Conservation (phyloP, 2,329 filamentous ascomycete genomes). For the Allantophomopsis lycopodina region DNA sequence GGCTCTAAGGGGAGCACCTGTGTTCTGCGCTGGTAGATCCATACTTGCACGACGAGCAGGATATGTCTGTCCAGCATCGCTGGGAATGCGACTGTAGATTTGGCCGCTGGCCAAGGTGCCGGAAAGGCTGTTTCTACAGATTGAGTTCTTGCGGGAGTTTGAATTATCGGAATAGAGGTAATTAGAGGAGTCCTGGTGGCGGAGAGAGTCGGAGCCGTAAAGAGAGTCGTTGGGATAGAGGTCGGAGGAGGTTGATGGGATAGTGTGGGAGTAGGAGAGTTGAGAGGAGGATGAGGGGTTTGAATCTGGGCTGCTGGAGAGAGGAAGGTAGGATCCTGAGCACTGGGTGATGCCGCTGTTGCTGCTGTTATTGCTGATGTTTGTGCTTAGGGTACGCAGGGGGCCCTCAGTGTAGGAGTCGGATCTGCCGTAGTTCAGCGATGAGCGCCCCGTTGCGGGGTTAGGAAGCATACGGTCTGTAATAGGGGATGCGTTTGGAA, state of each 20-base stretch:
- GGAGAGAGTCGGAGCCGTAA: neutral
- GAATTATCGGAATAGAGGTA: neutral
- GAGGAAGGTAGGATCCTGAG: slow-evolving; percentile 4
- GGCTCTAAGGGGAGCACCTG: too few species aligned
- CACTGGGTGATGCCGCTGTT: neutral
- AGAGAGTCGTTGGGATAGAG: neutral
- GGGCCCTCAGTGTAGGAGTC: slow-evolving; percentile 2
- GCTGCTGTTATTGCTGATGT: neutral
- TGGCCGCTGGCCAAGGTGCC: neutral
- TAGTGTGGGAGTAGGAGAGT: neutral
- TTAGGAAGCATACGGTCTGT: slow-evolving; percentile 14
- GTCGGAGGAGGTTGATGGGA: neutral
- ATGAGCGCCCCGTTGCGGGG: slow-evolving; percentile 7
- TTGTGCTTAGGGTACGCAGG: slow-evolving; percentile 1
- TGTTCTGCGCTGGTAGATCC: neutral
- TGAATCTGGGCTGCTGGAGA: slow-evolving; percentile 12
- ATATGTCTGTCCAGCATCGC: neutral
- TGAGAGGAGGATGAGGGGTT: slow-evolving; percentile 7
- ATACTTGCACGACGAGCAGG: neutral
- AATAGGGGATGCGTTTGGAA: slow-evolving; percentile 2
- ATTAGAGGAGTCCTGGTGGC: neutral
- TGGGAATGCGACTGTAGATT: neutral
- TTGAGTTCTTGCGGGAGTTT: neutral
- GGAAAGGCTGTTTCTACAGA: neutral
- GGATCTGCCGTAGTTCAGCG: neutral